phyloP scores from a whole-genome alignment of 2,329 filamentous ascomycete species.

The Aspergillus persii region DNA sequence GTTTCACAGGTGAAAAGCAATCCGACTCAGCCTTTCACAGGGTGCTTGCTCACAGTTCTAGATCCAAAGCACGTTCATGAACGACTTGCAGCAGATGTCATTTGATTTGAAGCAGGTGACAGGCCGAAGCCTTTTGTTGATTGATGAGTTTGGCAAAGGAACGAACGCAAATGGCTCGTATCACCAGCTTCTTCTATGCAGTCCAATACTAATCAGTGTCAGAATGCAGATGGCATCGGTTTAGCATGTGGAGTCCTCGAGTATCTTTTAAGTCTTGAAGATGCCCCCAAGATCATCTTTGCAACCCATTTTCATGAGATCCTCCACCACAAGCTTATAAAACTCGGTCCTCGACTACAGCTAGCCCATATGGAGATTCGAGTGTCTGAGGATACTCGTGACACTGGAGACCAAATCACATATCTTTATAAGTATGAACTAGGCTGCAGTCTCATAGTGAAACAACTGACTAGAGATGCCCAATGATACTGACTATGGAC shows the following conservation, averaged over 20 bases:
- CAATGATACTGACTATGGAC: constrained; percentile 1
- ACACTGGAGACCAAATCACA: constrained; percentile 54
- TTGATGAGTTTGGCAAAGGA: constrained; percentile 85
- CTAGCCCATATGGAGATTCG: constrained; percentile 61
- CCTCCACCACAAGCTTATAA: constrained; percentile 53
- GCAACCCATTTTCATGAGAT: constrained; percentile 64
- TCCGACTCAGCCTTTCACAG: background rate
- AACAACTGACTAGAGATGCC: background rate
- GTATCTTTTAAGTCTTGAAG: constrained; percentile 50
- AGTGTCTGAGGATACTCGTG: constrained; percentile 42
- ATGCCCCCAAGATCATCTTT: constrained; percentile 58
- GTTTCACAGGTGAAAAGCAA: constrained; percentile 53
- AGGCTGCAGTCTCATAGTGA: background rate
- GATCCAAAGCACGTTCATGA: constrained; percentile 68
- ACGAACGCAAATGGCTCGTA: constrained; percentile 55
- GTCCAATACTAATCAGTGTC: background rate
- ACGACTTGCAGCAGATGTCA: constrained; percentile 83
- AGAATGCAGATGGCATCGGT: constrained; percentile 58
- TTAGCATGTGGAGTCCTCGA: constrained; percentile 62
- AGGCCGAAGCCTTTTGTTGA: constrained; percentile 72
- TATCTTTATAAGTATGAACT: constrained; percentile 64
- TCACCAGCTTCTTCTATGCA: background rate
- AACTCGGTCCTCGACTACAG: constrained; percentile 44
- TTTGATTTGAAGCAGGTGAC: constrained; percentile 74
- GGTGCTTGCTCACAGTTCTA: constrained; percentile 19